Evolutionary conservation across 2,329 filamentous ascomycete genomes (phyloP).

Genomic region (Xylariales sp.): DNA sequence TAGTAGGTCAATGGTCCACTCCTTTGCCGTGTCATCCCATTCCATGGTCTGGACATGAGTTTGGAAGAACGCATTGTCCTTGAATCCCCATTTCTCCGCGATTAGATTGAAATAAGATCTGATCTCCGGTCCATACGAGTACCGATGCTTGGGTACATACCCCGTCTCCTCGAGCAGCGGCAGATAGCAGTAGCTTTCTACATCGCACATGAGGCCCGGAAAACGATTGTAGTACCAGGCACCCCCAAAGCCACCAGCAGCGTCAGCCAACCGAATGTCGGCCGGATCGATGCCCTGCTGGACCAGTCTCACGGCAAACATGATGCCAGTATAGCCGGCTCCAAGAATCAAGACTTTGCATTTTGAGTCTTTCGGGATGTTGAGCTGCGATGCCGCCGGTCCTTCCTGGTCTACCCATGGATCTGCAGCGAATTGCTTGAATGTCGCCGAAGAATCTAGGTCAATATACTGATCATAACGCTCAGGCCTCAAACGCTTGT

Average conservation of each 20-base stretch:
- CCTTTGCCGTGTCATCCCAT: constrained; percentile 31
- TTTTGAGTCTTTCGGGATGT: no score
- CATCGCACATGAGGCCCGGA: constrained; percentile 41
- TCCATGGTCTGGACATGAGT: constrained; percentile 28
- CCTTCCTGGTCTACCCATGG: no score
- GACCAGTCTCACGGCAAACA: constrained; percentile 9
- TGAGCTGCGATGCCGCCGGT: no score
- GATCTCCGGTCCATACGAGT: constrained; percentile 35
- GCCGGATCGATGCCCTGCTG: no score
- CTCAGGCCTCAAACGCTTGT: no score
- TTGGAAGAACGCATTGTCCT: constrained; percentile 35
- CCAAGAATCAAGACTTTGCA: no score
- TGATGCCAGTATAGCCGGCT: no score
- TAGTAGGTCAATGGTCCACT: neutral
- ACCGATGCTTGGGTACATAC: constrained; percentile 42
- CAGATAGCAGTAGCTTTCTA: constrained; percentile 43
- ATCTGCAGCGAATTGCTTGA: no score
- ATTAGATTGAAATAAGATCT: constrained; percentile 34
- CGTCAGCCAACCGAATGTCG: constrained; percentile 38
- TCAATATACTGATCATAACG: no score
- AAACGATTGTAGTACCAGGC: constrained; percentile 46
- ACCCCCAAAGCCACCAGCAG: constrained; percentile 41
- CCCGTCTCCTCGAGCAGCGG: constrained; percentile 42
- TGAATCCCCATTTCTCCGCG: constrained; percentile 32
- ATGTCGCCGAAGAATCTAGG: no score